Evolutionary conservation across 768 basidiomycete species (phyloP), one percentile per base, ranked within the genome.

Genomic region (Mrakia gelida): DNA sequence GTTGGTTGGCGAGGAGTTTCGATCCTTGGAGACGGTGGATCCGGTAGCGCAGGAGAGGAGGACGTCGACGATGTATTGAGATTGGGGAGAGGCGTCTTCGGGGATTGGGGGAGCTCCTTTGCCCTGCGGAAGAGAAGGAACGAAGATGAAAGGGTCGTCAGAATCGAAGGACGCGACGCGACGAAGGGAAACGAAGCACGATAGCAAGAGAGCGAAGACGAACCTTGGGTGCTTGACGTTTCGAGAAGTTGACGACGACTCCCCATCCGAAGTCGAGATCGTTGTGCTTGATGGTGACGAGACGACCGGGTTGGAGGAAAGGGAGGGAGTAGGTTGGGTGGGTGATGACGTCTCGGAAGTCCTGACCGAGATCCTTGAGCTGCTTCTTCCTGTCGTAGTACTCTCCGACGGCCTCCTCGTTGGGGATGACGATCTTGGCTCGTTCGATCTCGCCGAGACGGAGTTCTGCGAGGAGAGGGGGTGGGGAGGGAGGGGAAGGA

Each of bases 201-300:
- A 45, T 6, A 45, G 65, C 28, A 59, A 23, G 62, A 32, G 43
- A 59, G 52, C 63, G 81, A 86, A 32, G 79, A 91, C 93, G 80
- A 74, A 84, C 85, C 87, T 94, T 96, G 23, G 92, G 88, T n/a
- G 90, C 89, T 30, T 90, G 81, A 0, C 95, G 89, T 84, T 97
- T 97, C 83, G 92, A 91, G 82, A 90, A 98, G 83, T 94, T 95
- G 82, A 98, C 88, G 73, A 98, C 89, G 62, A 94, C 89, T 56
- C 96, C 96, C 97, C 97, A 98, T 15, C 96, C 96, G 84, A 96
- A 98, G 84, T 99, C 92, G 21, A 91, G 86, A 56, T 92, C 91
- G 80, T 91, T 89, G 83, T 97, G 88, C 82, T 92, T 92, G 81
- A 99, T 88, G 82, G 92, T 92, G 70, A 98, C 92, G n/a, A 98